phyloP scores from a whole-genome alignment of 306 rosid genomes.

The Canavalia gladiata region DNA sequence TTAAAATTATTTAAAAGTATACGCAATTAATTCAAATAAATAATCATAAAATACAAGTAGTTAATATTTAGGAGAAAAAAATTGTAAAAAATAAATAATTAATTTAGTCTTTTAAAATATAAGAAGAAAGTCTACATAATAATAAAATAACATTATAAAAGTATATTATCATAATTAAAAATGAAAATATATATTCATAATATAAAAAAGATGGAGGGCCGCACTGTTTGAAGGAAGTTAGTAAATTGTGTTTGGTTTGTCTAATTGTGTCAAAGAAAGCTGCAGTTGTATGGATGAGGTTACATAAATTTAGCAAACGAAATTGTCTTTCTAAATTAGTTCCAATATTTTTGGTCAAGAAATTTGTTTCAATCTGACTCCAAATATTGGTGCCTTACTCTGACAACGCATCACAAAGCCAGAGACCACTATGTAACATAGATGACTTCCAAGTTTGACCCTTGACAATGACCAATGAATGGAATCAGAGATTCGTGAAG shows the following conservation, averaged over 20 bases:
- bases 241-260: not conserved
- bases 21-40: too few species aligned
- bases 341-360: too few species aligned
- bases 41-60: too few species aligned
- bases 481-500: constrained; percentile 25
- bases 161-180: too few species aligned
- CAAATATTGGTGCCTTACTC: not conserved
- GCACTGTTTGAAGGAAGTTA: not conserved
- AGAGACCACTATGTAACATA: not conserved
- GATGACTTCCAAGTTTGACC: constrained; percentile 30
- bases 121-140: too few species aligned
- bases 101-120: too few species aligned
- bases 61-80: too few species aligned
- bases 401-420: not conserved
- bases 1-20: too few species aligned
- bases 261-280: constrained; percentile 8
- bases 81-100: too few species aligned
- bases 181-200: too few species aligned
- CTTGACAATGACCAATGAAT: constrained; percentile 19
- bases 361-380: too few species aligned
- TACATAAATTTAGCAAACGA: not conserved
- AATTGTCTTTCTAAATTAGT: constrained; percentile 5
- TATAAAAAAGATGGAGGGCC: not conserved
- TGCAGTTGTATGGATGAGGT: not conserved
- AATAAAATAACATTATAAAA: too few species aligned